phyloP scores from a whole-genome alignment of 371 early-diverging fungal species.

The Circinella umbellata region DNA sequence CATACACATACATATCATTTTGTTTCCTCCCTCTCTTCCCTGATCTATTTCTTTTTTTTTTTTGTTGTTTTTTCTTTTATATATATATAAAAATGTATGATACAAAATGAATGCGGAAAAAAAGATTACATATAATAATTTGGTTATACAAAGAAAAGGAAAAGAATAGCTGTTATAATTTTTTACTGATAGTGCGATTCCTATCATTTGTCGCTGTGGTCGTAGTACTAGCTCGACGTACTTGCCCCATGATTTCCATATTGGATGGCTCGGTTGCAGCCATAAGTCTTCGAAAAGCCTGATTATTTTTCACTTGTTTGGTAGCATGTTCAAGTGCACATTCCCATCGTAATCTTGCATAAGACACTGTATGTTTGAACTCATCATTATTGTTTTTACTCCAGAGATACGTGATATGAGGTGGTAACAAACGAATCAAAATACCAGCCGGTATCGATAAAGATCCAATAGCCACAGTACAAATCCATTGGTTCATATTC shows the following conservation, averaged over 20 bases:
- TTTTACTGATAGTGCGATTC: no score
- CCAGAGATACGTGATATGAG: slow-evolving; percentile 32
- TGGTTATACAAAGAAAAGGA: neutral
- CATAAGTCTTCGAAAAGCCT: neutral
- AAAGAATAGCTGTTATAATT: no score
- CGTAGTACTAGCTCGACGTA: neutral
- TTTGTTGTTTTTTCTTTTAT: neutral
- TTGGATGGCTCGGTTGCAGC: slow-evolving; percentile 8
- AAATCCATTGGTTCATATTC: slow-evolving; percentile 71
- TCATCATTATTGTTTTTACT: slow-evolving; percentile 50
- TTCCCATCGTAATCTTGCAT: slow-evolving; percentile 48
- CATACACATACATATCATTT: no score
- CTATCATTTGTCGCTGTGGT: neutral
- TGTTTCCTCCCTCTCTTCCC: no score
- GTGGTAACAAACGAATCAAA: slow-evolving; percentile 69
- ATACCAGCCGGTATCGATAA: slow-evolving; percentile 81
- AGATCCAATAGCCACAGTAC: slow-evolving; percentile 72
- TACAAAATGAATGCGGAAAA: neutral
- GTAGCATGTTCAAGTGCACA: slow-evolving; percentile 22
- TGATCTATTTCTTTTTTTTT: no score
- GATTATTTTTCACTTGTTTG: slow-evolving; percentile 6
- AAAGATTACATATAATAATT: neutral
- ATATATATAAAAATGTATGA: slow-evolving; percentile 2
- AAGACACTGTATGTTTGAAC: slow-evolving; percentile 39
- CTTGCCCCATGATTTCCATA: neutral